Base-by-base conservation (phyloP, 2,329 filamentous ascomycete genomes). In the Microsporum ferrugineum region DNA sequence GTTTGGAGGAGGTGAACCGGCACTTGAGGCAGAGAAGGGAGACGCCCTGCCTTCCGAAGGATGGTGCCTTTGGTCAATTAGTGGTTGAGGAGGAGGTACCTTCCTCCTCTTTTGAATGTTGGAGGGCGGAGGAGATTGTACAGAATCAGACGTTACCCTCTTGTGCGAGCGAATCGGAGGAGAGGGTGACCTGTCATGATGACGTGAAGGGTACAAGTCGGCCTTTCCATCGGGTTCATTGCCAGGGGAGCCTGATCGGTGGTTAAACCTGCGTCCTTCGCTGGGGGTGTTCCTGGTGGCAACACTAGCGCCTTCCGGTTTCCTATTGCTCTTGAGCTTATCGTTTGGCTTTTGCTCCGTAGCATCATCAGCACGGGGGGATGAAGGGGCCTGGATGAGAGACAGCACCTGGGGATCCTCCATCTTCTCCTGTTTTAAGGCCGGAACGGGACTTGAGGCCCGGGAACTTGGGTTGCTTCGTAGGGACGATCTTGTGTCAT, bases 31-130 rank as follows among this genome's bases (percentile, higher is more conserved):
- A 8, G 76, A 78, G n/a, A 74, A 75, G 5, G 74, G 72, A 3
- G 76, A 78, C 33, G 73, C 71, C 17, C 75, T 70, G 62, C 78
- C 77, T 65, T 78, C 77, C 3, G 77, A 79, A 59, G 70, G 70
- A 63, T 77, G 76, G 41, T 76, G 71, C 59, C 68, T 70, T 33
- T 71, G 72, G 23, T 72, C 75, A n/a, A 75, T 73, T 38, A 74
- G 65, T 23, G 75, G 66, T 8, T 75, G 73, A 3, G 77, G 72
- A 10, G 75, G 74, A 10, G 75, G 74, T 1, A 71, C 69, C 61
- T 66, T 63, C 62, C 76, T 58, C 67, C 64, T 56, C 65, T 70
- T 57, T 66, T 64, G 53, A 66, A 60, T 60, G 51, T 56, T 57
- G 33, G 41, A 60, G 59, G 57, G 31, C 58, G 38, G 31, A 64